Evolutionary conservation across 768 basidiomycete genomes (phyloP).

Genomic region (Rhizopogon vesiculosus): DNA sequence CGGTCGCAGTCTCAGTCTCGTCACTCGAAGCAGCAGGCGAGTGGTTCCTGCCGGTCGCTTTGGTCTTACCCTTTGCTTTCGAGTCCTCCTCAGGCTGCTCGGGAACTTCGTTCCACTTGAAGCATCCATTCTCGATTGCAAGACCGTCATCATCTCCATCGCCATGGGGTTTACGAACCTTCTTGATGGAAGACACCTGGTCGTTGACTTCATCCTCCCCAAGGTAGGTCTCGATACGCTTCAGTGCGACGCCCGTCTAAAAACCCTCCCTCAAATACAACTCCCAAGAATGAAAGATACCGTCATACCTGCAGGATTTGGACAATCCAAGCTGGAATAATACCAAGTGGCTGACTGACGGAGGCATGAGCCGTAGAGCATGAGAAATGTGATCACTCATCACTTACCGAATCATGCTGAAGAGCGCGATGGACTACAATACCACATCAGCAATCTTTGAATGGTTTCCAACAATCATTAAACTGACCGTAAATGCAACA

Average conservation of each 20-base stretch:
- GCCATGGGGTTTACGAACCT: slow-evolving; percentile 15
- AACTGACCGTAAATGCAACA: slow-evolving; percentile 75
- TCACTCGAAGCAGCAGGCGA: background rate
- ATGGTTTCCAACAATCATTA: background rate
- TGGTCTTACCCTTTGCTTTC: slow-evolving; percentile 17
- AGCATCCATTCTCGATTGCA: slow-evolving; percentile 45
- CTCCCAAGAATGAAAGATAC: background rate
- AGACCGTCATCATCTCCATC: slow-evolving; percentile 29
- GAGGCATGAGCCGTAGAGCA: background rate
- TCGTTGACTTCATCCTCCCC: slow-evolving; percentile 59
- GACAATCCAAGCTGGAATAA: slow-evolving; percentile 78
- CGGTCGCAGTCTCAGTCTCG: slow-evolving; percentile 4
- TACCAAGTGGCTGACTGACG: slow-evolving; percentile 61
- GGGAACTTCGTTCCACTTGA: slow-evolving; percentile 54
- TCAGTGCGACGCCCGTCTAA: slow-evolving; percentile 50
- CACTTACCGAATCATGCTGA: slow-evolving; percentile 75
- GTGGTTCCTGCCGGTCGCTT: slow-evolving; percentile 3
- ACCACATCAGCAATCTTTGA: background rate
- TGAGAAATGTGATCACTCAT: background rate
- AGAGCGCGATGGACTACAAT: slow-evolving; percentile 67
- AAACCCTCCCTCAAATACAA: background rate
- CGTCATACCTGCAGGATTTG: slow-evolving; percentile 55
- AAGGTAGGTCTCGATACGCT: slow-evolving; percentile 57
- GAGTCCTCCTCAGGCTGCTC: slow-evolving; percentile 20
- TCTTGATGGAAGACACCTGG: slow-evolving; percentile 55